Evolutionary conservation across 345 rosid species (phyloP).

Genomic region (Salix viminalis): DNA sequence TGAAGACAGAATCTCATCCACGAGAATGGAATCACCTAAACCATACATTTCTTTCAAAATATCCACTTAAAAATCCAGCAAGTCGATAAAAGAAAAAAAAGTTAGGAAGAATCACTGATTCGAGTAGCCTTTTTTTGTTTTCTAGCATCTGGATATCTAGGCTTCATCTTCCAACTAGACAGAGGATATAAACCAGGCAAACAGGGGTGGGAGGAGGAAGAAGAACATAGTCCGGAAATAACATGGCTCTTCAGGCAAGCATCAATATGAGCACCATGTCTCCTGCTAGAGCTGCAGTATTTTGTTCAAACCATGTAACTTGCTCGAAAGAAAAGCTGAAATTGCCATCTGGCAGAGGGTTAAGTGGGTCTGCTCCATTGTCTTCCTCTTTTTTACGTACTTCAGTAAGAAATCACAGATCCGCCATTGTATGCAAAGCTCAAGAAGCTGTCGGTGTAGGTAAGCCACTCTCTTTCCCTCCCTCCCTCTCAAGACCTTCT

Average conservation of each 20-base stretch:
- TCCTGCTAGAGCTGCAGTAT: background rate
- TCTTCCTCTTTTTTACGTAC: background rate
- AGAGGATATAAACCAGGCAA: background rate
- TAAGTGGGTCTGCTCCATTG: background rate
- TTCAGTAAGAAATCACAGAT: background rate
- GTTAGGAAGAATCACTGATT: background rate
- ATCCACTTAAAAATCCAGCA: background rate
- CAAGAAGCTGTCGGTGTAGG: background rate
- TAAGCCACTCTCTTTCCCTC: background rate
- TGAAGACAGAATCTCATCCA: background rate
- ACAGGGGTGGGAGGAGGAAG: background rate
- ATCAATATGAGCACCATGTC: background rate
- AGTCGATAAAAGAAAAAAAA: background rate
- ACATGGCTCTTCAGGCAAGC: background rate
- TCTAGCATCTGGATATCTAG: background rate
- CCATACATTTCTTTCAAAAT: background rate
- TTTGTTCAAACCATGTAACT: background rate
- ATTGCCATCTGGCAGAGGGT: background rate
- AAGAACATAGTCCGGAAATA: background rate
- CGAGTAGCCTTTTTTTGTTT: background rate
- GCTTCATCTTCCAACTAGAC: background rate
- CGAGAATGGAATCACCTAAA: background rate
- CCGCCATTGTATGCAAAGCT: background rate
- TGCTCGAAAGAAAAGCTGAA: background rate
- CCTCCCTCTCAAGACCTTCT: background rate